phyloP scores from a whole-genome alignment of 2,329 filamentous ascomycete genomes.

The Dryadomyces quercivorus region DNA sequence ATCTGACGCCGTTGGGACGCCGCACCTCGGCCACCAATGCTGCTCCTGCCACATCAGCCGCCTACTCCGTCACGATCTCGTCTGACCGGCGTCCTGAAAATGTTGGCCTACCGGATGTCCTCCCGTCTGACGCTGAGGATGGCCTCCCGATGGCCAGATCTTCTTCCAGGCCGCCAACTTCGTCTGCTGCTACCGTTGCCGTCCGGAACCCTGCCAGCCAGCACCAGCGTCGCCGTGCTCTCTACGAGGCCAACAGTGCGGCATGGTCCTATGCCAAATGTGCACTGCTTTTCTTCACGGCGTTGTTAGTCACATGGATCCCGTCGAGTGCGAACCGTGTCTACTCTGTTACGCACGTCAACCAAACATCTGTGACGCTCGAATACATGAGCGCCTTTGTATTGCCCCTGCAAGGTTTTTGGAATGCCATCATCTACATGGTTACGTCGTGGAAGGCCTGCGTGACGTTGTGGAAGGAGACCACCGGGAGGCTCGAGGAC shows the following conservation, averaged over 20 bases:
- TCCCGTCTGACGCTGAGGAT: no score
- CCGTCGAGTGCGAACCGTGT: slow-evolving; percentile 68
- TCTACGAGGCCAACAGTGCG: slow-evolving; percentile 46
- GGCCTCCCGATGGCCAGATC: no score
- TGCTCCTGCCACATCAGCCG: slow-evolving; percentile 3
- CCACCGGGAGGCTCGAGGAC: no score
- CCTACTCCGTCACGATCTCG: slow-evolving; percentile 40
- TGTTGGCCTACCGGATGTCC: no score
- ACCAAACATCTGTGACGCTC: slow-evolving; percentile 41
- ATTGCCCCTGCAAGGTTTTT: slow-evolving; percentile 71
- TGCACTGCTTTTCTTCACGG: slow-evolving; percentile 58
- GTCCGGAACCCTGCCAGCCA: slow-evolving; percentile 13
- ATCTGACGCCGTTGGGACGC: slow-evolving; percentile 20
- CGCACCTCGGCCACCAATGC: not conserved
- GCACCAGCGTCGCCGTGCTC: slow-evolving; percentile 21
- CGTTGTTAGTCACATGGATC: slow-evolving; percentile 62
- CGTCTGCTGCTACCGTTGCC: not conserved
- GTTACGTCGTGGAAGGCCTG: slow-evolving; percentile 56
- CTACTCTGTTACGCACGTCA: slow-evolving; percentile 50
- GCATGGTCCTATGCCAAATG: slow-evolving; percentile 61
- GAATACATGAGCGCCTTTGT: slow-evolving; percentile 63
- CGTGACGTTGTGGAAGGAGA: slow-evolving; percentile 30
- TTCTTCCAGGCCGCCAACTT: not conserved
- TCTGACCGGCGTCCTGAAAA: slow-evolving; percentile 19
- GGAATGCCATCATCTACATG: slow-evolving; percentile 71